Base-by-base conservation (phyloP, 768 basidiomycete genomes). In the Boletus tylopilopsis region DNA sequence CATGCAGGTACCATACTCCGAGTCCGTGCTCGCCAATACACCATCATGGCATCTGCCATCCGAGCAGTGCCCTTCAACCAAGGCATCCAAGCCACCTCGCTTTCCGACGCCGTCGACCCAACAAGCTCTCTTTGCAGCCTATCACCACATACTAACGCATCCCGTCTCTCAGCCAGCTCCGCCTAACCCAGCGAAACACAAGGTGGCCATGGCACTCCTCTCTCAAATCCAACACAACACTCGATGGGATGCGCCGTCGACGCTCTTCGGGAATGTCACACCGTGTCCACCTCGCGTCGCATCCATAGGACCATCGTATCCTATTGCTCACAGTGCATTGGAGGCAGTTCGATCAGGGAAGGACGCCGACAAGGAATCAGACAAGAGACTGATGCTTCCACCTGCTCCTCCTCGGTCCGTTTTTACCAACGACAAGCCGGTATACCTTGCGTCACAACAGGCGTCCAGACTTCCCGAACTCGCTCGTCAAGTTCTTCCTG, bases 111-210 rank as follows among this genome's bases (percentile, higher is more conserved):
- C 83, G 0, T 79, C 78, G 55, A 76, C 77, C 7, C 83, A 87
- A 54, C 84, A 77, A 3, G 74, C 86, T 1, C 76, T 90, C 25
- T 64, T 87, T 36, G 71, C 73, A 12, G 87, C 85, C 6, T 90
- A 87, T 60, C 89, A 87, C 54, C 83, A 90, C 56, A 84, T 89
- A 51, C 76, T 89, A 42, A 88, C 84, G 0, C 81, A 89, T 56
- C 84, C 85, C 1, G 78, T 83, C 0, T 70, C 80, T 0, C 63
- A 75, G 45, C 70, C 74, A 0, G 71, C 72, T 6, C 58, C 77
- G 10, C 68, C 80, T 4, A 87, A 80, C 45, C 81, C 82, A 25
- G 69, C 80, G 5, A 78, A 85, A 37, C 87, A 90, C 68, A 82
- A 81, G 60, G 82, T 90, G n/a, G 82, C 85, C 5, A 81, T 90